Conservation (phyloP, 2,329 filamentous ascomycete species). For the Pyricularia sp. region DNA sequence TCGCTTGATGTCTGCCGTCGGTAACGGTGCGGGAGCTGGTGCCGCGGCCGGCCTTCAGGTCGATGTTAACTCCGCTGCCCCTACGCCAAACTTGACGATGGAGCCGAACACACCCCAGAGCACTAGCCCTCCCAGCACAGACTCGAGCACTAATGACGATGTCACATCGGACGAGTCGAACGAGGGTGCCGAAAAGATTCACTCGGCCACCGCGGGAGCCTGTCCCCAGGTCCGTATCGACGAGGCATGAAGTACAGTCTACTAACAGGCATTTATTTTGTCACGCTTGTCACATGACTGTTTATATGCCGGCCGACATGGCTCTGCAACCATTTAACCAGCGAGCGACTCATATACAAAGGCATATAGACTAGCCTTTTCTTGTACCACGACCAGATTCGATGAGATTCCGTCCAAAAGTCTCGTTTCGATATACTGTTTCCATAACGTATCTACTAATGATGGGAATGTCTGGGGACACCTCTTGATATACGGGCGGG, state of each 20-base stretch:
- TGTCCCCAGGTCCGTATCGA: constrained; percentile 8
- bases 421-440: background rate
- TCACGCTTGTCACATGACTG: background rate
- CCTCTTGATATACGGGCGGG: background rate
- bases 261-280: background rate
- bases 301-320: background rate
- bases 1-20: constrained; percentile 32
- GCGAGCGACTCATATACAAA: background rate
- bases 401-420: background rate
- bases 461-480: background rate
- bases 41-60: constrained; percentile 26
- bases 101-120: constrained; percentile 63
- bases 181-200: background rate
- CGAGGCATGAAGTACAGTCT: background rate
- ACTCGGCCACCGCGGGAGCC: background rate
- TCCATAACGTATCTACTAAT: background rate
- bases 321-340: background rate
- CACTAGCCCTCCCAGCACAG: constrained; percentile 55
- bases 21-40: background rate
- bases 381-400: background rate
- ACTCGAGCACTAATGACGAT: constrained; percentile 39
- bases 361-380: constrained; percentile 2
- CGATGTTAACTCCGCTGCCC: constrained; percentile 42
- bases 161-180: background rate
- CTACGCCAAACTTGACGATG: constrained; percentile 58